These are phyloP conservation scores for Sporothrix dimorphospora DNA, from an alignment of 2,329 filamentous ascomycete species.

Conservation along the genomic window DNA sequence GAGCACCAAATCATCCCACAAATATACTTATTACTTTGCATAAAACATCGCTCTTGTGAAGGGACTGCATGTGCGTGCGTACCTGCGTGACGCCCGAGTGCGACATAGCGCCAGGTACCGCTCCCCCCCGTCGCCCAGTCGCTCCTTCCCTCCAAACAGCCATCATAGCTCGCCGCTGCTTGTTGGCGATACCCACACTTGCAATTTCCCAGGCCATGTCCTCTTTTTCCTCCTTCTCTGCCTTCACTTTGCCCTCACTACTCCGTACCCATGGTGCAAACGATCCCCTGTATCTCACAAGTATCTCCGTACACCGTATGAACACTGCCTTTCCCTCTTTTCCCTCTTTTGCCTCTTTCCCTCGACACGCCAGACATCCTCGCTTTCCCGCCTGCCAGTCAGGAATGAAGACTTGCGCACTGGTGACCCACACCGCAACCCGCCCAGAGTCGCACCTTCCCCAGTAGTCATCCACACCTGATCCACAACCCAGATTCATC, in stretches of 20 bases:
- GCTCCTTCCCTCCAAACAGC: not conserved
- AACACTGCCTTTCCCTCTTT: slow-evolving; percentile 7
- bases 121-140: slow-evolving; percentile 6
- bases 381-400: slow-evolving; percentile 18
- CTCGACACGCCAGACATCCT: not conserved
- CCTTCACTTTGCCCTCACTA: not conserved
- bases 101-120: slow-evolving; percentile 25
- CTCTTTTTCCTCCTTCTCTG: not conserved
- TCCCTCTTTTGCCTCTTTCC: not conserved
- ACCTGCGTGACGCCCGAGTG: slow-evolving; percentile 21
- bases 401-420: slow-evolving; percentile 22
- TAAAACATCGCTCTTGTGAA: slow-evolving; percentile 7
- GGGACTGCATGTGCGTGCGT: not conserved
- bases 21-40: not conserved
- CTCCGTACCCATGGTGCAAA: slow-evolving; percentile 1
- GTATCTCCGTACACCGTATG: slow-evolving; percentile 18
- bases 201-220: slow-evolving; percentile 24
- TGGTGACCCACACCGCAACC: slow-evolving; percentile 22
- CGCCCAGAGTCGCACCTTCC: slow-evolving; percentile 28
- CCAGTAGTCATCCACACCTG: slow-evolving; percentile 25
- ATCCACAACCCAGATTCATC: slow-evolving; percentile 23
- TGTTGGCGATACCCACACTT: slow-evolving; percentile 14
- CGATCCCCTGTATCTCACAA: not conserved
- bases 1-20: no score
- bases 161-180: not conserved